phyloP scores from a whole-genome alignment of 2,329 filamentous ascomycete species.

The Colletotrichum cereale region DNA sequence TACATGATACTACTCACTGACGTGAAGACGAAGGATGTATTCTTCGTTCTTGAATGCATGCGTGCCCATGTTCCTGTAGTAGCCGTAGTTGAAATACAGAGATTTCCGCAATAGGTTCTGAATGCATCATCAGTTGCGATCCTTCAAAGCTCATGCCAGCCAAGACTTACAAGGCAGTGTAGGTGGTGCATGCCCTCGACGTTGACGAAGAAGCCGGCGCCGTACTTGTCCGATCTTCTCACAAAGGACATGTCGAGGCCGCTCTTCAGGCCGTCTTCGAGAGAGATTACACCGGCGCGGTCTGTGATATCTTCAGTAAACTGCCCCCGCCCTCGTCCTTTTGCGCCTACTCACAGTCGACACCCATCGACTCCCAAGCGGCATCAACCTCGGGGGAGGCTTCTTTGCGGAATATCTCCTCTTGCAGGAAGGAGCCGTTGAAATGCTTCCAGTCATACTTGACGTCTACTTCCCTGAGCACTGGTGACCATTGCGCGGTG shows the following conservation, averaged over 20 bases:
- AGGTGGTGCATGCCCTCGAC: conserved; percentile 68
- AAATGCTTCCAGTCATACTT: conserved; percentile 55
- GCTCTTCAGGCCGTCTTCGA: conserved; percentile 60
- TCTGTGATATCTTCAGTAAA: conserved; percentile 47
- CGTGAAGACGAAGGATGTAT: conserved; percentile 65
- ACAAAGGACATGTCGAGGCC: conserved; percentile 68
- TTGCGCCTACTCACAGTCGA: conserved; percentile 57
- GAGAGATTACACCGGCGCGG: conserved; percentile 61
- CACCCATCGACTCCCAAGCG: conserved; percentile 62
- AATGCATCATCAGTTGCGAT: background rate
- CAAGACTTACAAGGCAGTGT: conserved; percentile 64
- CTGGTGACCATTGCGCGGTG: conserved; percentile 54
- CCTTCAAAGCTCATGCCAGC: fast-evolving
- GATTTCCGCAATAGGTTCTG: conserved; percentile 70
- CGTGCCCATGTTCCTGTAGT: conserved; percentile 63
- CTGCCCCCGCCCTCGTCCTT: fast-evolving
- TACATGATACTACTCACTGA: conserved; percentile 58
- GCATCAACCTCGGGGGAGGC: conserved; percentile 66
- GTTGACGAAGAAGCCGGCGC: conserved; percentile 70
- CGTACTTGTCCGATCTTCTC: conserved; percentile 65
- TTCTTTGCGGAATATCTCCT: conserved; percentile 64
- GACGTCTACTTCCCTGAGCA: conserved; percentile 51
- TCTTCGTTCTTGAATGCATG: conserved; percentile 69
- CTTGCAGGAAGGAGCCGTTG: conserved; percentile 68
- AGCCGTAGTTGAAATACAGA: conserved; percentile 70